Evolutionary conservation across 805 yeast species (phyloP), one percentile per base, ranked within the genome.

Genomic region (Myxozyma neglecta): DNA sequence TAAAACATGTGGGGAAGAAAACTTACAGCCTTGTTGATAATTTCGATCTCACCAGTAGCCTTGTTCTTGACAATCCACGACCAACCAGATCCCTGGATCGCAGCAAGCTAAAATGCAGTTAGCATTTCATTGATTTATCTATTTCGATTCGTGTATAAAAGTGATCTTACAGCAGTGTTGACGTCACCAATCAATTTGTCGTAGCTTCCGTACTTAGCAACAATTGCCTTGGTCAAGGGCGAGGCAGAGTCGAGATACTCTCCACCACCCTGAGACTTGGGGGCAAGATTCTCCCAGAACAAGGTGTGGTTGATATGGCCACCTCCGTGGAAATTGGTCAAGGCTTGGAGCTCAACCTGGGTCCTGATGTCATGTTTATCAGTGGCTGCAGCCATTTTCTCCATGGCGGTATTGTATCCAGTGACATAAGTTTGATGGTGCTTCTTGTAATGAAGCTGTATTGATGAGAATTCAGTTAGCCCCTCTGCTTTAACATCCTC

Each of bases 51-150:
- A 69, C 88, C 89, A 69, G 85, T 85, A 40, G 82, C 86, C 73
- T 83, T 80, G 81, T 90, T 88, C 83, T 88, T 88, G 70, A 85
- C 96, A 67, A 90, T 80, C 80, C 92, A 90, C 37, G 94, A 94
- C 97, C 97, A 90, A 50, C 97, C 97, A 6, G 96, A 88, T 73
- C 97, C 97, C 78, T 90, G 97, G 70, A 90, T 82, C 60, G 94
- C 94, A 42, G 96, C 96, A 70, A 90, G 78, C 73, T 85, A 54
- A 24, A 24, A 24, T 5, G 5, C 4, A 24, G 29, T 24, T 5
- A 24, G 29, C 29, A 24, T 24, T 3, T 24, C 29, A 24, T 24
- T 24, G 29, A 24, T 24, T 24, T 24, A 24, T 24, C 29, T n/a
- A n/a, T n/a, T n/a, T n/a, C 29, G 29, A 24, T 24, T 24, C 29